These are phyloP conservation scores for Hanseniaspora pseudoguilliermondii DNA, from an alignment of 805 yeast species.

Conservation along the genomic window DNA sequence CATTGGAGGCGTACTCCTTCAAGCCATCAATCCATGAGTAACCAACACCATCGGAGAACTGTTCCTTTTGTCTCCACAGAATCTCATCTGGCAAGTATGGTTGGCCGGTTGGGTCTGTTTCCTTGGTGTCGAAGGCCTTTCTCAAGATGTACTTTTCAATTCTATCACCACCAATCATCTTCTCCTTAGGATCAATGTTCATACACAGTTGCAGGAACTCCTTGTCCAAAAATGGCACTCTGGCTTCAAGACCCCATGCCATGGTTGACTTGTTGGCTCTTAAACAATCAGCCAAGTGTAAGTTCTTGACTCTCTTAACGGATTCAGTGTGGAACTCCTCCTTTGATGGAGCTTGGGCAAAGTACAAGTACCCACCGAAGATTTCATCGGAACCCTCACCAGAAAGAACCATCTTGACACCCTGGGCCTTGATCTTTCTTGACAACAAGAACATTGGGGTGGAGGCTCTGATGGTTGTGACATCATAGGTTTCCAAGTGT, in stretches of 20 bases:
- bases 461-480: conserved; percentile 96
- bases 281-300: conserved; percentile 91
- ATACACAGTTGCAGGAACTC: conserved; percentile 80
- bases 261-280: conserved; percentile 98
- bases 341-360: conserved; percentile 91
- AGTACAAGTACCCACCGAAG: conserved; percentile 96
- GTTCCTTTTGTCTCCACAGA: conserved; percentile 99
- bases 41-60: conserved; percentile 98
- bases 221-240: conserved; percentile 97
- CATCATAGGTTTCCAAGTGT: conserved; percentile 96
- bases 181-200: conserved; percentile 90
- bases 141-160: conserved; percentile 94
- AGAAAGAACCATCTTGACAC: conserved; percentile 96
- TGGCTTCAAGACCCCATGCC: conserved; percentile 99
- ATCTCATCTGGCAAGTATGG: conserved; percentile 95
- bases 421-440: conserved; percentile 97
- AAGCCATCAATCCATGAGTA: conserved; percentile 98
- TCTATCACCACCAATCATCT: conserved; percentile 64
- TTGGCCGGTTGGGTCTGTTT: conserved; percentile 50
- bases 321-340: conserved; percentile 91
- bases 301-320: conserved; percentile 91
- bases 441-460: conserved; percentile 96
- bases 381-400: conserved; percentile 99
- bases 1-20: conserved; percentile 85
- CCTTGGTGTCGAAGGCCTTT: conserved; percentile 92